These are phyloP conservation scores for Fusarium sp. DNA, from an alignment of 2,329 filamentous ascomycete species.

Conservation along the genomic window DNA sequence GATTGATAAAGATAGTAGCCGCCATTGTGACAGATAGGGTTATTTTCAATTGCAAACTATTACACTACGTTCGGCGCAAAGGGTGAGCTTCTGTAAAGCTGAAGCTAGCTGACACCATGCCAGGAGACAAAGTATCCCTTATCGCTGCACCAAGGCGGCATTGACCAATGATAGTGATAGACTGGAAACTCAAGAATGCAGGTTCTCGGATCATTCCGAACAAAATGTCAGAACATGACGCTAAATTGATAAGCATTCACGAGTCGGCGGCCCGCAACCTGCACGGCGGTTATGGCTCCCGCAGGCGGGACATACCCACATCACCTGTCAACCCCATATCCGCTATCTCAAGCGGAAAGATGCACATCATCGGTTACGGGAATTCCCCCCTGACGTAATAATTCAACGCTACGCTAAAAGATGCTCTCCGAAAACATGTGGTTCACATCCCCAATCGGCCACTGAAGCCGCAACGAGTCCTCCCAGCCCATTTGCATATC, in stretches of 20 bases:
- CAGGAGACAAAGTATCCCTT: no score
- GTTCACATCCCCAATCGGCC: slow-evolving; percentile 35
- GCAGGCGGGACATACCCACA: background rate
- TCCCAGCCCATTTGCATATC: slow-evolving; percentile 35
- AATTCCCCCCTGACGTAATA: background rate
- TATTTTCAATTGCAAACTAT: no score
- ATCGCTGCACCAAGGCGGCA: background rate
- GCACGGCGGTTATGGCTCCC: slow-evolving; percentile 1
- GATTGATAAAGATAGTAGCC: no score
- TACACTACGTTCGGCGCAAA: no score
- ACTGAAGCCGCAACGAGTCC: slow-evolving; percentile 29
- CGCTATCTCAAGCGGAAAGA: background rate
- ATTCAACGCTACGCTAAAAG: slow-evolving; percentile 8
- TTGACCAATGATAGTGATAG: no score
- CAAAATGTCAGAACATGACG: no score
- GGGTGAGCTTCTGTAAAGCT: no score
- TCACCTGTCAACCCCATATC: background rate
- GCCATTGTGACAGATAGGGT: no score
- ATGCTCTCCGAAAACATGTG: slow-evolving; percentile 38
- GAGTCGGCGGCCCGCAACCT: background rate
- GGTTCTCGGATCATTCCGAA: background rate
- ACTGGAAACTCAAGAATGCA: background rate
- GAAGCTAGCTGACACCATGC: no score
- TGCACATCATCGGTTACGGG: background rate
- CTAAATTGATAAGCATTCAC: background rate